These are phyloP conservation scores for Syzygium aqueum DNA, from an alignment of 345 rosid species.

Conservation along the genomic window DNA sequence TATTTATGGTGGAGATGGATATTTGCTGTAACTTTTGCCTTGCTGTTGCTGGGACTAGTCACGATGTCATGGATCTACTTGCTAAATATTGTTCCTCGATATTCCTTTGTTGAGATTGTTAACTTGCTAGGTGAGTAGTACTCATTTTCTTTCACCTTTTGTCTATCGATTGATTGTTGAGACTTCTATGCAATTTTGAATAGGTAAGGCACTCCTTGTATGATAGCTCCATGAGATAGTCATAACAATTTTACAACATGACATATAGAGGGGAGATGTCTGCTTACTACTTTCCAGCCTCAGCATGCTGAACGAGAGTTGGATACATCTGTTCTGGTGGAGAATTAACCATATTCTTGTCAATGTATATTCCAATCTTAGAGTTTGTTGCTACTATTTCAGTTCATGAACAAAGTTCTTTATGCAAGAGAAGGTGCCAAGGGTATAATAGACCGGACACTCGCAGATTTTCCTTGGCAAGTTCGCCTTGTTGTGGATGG, in stretches of 20 bases:
- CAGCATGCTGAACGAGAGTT: background rate
- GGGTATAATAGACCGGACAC: constrained; percentile 79
- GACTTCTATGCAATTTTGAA: background rate
- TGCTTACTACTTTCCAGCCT: background rate
- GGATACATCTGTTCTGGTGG: background rate
- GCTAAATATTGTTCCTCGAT: background rate
- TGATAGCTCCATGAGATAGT: background rate
- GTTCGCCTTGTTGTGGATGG: constrained; percentile 84
- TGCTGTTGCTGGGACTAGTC: background rate
- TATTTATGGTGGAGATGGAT: background rate
- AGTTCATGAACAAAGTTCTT: constrained; percentile 87
- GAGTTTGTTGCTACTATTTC: constrained; percentile 9
- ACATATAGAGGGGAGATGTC: background rate
- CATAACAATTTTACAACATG: background rate
- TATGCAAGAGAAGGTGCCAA: constrained; percentile 89
- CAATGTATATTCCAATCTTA: background rate
- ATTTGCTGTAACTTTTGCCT: background rate
- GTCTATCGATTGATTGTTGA: background rate
- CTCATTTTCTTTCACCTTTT: background rate
- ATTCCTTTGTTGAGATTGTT: background rate
- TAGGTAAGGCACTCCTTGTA: background rate
- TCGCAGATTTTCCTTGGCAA: constrained; percentile 80
- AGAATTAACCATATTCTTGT: background rate
- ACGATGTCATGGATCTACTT: background rate
- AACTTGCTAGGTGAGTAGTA: background rate